These are phyloP conservation scores for Lichtheimia corymbifera DNA, from an alignment of 371 early-diverging fungal species.

Conservation along the genomic window DNA sequence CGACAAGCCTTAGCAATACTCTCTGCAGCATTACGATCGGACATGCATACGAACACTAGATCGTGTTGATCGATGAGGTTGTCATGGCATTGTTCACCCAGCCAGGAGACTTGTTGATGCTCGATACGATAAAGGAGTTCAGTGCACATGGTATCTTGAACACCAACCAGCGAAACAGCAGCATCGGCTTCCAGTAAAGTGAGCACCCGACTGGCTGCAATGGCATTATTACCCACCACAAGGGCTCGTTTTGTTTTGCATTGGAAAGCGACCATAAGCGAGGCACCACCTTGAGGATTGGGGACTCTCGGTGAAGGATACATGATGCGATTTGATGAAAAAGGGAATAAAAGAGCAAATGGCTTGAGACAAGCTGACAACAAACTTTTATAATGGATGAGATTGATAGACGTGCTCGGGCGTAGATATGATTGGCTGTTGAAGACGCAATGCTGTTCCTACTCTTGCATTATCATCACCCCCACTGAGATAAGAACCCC, in stretches of 20 bases:
- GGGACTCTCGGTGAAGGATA: constrained; percentile 17
- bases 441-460: not conserved
- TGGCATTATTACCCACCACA: constrained; percentile 65
- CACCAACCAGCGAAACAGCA: constrained; percentile 54
- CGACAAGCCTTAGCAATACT: constrained; percentile 54
- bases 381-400: not conserved
- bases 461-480: not conserved
- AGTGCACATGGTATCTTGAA: constrained; percentile 34
- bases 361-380: not conserved
- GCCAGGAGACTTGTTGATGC: constrained; percentile 50
- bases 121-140: constrained; percentile 60
- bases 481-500: no score
- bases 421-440: not conserved
- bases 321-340: not conserved
- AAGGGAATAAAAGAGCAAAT: not conserved
- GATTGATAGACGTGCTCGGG: not conserved
- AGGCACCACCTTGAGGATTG: constrained; percentile 62
- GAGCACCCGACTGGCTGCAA: constrained; percentile 69
- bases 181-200: constrained; percentile 76
- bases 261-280: constrained; percentile 71
- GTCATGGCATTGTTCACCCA: constrained; percentile 10
- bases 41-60: constrained; percentile 37
- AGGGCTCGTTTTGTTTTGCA: constrained; percentile 54
- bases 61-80: constrained; percentile 14
- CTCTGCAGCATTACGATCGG: constrained; percentile 32